A percentile compares a stretch with the other conserved stretches of the same genome.
Conservation (phyloP, 2,329 filamentous ascomycete species). For the Helminthosporium solani region DNA sequence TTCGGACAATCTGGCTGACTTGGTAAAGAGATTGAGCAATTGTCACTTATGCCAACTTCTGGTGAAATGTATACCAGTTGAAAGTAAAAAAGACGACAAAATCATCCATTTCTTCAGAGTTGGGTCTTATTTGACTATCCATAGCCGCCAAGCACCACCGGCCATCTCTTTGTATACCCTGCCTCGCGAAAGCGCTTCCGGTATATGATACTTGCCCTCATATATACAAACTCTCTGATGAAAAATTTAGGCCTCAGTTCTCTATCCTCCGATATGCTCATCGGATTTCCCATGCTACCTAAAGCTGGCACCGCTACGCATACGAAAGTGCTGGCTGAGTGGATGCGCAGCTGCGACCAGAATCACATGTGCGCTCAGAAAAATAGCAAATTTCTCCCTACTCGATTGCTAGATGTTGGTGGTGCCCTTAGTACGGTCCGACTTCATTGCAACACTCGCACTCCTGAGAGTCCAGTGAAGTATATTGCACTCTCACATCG, state of each 20-base stretch:
- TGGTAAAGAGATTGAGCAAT: background rate
- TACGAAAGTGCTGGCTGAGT: conserved; percentile 4
- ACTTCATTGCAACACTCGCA: background rate
- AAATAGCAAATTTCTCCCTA: conserved; percentile 2
- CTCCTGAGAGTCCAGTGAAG: background rate
- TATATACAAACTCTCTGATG: background rate
- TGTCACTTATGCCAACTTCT: background rate
- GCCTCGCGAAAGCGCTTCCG: too few species aligned
- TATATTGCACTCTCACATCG: conserved; percentile 21
- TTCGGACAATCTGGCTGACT: background rate
- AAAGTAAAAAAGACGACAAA: background rate
- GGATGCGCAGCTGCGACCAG: conserved; percentile 9
- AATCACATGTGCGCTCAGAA: conserved; percentile 1
- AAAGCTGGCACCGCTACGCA: conserved; percentile 1
- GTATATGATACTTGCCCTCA: background rate
- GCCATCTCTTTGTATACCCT: background rate
- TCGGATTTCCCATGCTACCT: conserved; percentile 1
- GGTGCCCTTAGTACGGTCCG: background rate
- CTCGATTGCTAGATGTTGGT: conserved; percentile 7
- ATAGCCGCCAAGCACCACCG: background rate
- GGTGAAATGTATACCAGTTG: background rate
- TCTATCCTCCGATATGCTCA: conserved; percentile 1
- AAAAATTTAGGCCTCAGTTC: background rate
- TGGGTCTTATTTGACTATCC: background rate
- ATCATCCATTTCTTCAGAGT: conserved; percentile 1